A percentile compares a stretch with the other conserved stretches of the same genome.
phyloP scores from a whole-genome alignment of 164 flowering plant species.

The Piper betle region DNA sequence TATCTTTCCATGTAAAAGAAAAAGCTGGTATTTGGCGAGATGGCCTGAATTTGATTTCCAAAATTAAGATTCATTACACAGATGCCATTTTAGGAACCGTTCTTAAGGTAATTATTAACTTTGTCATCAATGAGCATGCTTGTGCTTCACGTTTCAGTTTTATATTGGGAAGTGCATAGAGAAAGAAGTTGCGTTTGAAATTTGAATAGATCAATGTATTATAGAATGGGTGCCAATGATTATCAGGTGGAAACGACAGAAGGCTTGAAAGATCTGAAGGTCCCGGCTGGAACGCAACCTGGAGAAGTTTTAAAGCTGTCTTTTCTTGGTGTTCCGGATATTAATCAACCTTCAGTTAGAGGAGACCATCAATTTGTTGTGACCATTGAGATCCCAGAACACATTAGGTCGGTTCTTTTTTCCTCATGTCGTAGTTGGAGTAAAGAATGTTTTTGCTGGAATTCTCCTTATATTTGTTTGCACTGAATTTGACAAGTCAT shows the following conservation, averaged over 20 bases:
- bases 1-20: conserved; percentile 50
- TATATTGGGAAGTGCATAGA: no score
- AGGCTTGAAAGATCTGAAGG: conserved; percentile 60
- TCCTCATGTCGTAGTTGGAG: neutral
- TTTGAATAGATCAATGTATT: neutral
- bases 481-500: neutral
- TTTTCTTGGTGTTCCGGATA: conserved; percentile 69
- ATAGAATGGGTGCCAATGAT: no score
- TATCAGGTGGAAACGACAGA: conserved; percentile 79
- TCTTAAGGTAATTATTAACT: conserved; percentile 36
- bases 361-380: conserved; percentile 83
- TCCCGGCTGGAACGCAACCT: conserved; percentile 83
- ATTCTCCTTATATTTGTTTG: neutral
- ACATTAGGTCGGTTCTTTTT: conserved; percentile 40
- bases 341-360: conserved; percentile 50
- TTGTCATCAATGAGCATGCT: neutral
- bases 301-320: conserved; percentile 57
- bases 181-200: neutral
- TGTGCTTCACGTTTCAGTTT: neutral
- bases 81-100: conserved; percentile 82
- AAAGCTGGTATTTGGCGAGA: conserved; percentile 69
- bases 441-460: neutral
- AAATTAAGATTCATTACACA: conserved; percentile 54
- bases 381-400: conserved; percentile 62
- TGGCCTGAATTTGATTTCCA: conserved; percentile 67